A percentile compares a stretch with the other conserved stretches of the same genome.
These are phyloP conservation scores for Caloboletus inedulis DNA, from an alignment of 1,284 basidiomycete species.

Conservation along the genomic window DNA sequence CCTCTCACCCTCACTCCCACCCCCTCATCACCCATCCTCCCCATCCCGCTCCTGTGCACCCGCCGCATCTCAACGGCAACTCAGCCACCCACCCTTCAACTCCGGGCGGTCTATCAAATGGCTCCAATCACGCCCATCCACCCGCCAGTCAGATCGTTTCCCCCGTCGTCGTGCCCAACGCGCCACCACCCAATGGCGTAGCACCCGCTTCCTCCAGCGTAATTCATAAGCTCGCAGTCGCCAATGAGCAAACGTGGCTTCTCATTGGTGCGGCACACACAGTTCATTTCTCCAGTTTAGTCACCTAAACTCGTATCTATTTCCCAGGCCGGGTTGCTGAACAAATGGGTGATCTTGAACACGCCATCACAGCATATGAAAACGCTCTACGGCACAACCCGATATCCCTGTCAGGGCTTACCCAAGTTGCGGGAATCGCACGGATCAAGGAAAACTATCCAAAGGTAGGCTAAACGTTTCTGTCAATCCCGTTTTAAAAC, in stretches of 20 bases:
- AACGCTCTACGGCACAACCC: conserved; percentile 91
- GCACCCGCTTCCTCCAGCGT: conserved; percentile 40
- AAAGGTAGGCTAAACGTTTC: conserved; percentile 52
- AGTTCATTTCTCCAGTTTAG: conserved; percentile 10
- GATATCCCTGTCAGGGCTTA: conserved; percentile 81
- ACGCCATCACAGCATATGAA: conserved; percentile 88
- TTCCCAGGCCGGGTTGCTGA: conserved; percentile 81
- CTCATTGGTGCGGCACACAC: conserved; percentile 67
- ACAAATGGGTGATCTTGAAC: conserved; percentile 87
- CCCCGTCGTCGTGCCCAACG: conserved; percentile 45
- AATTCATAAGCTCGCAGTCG: conserved; percentile 72
- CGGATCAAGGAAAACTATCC: conserved; percentile 86
- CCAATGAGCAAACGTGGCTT: conserved; percentile 92
- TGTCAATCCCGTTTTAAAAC: conserved; percentile 31
- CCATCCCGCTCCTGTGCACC: conserved; percentile 37
- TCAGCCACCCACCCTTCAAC: conserved; percentile 35
- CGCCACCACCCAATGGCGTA: conserved; percentile 41
- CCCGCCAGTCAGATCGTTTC: conserved; percentile 41
- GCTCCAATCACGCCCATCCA: conserved; percentile 35
- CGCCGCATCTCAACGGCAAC: conserved; percentile 52
- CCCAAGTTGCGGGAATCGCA: conserved; percentile 87
- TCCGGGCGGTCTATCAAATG: conserved; percentile 43
- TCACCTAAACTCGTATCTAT: conserved; percentile 12
- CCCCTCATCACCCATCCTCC: conserved; percentile 37
- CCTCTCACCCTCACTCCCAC: conserved; percentile 45